These are phyloP conservation scores for Apiotrichum montevideense DNA, from an alignment of 1,284 basidiomycete genomes.

Conservation along the genomic window DNA sequence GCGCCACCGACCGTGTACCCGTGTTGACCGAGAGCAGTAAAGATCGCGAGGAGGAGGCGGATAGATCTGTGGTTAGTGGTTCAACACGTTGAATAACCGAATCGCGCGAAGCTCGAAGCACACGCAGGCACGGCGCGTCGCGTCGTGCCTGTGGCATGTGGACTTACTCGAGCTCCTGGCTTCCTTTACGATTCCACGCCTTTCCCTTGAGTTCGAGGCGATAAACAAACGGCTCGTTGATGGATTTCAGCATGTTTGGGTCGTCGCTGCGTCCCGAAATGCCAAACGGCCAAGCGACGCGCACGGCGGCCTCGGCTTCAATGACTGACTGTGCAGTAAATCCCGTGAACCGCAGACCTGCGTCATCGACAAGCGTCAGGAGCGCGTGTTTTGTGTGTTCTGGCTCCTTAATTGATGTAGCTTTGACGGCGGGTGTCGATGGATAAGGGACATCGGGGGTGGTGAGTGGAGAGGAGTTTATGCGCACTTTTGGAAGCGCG, in stretches of 20 bases:
- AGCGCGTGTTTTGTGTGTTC: slow-evolving; percentile 15
- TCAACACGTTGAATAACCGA: background rate
- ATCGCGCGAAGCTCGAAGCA: too few relatives aligned
- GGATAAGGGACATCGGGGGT: slow-evolving; percentile 6
- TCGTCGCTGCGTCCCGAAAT: slow-evolving; percentile 19
- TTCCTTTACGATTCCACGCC: slow-evolving; percentile 38
- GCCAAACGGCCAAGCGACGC: slow-evolving; percentile 23
- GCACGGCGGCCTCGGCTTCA: slow-evolving; percentile 20
- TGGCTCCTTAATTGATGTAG: background rate
- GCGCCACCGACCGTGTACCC: slow-evolving; percentile 31
- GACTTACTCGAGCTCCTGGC: slow-evolving; percentile 39
- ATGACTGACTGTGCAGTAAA: slow-evolving; percentile 25
- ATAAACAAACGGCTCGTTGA: slow-evolving; percentile 18
- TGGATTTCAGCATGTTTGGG: slow-evolving; percentile 11
- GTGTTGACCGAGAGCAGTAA: slow-evolving; percentile 29
- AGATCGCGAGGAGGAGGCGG: slow-evolving; percentile 30
- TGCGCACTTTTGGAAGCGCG: slow-evolving; percentile 17
- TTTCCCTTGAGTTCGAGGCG: slow-evolving; percentile 28
- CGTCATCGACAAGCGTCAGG: slow-evolving; percentile 23
- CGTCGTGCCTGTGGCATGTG: too few relatives aligned
- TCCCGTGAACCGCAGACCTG: slow-evolving; percentile 25
- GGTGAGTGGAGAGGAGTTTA: background rate
- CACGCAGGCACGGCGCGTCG: too few relatives aligned
- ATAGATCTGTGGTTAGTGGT: slow-evolving; percentile 23
- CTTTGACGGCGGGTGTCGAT: background rate